phyloP scores from a whole-genome alignment of 371 early-diverging fungal species.

The Actinomucor elegans region DNA sequence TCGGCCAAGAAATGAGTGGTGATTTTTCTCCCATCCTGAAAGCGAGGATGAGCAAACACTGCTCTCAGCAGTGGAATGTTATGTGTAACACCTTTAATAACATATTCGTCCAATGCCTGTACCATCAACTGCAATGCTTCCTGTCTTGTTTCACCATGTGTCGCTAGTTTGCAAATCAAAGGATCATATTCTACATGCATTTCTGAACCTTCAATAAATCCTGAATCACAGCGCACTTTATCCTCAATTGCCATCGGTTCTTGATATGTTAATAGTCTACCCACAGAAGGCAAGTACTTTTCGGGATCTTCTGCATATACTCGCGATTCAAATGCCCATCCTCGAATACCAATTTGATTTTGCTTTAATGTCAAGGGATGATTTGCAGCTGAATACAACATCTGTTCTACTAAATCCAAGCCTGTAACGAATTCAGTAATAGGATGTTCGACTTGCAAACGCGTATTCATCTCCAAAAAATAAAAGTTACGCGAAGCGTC shows the following conservation, averaged over 20 bases:
- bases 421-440: conserved; percentile 95
- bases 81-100: conserved; percentile 94
- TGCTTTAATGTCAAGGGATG: conserved; percentile 58
- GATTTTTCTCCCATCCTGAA: conserved; percentile 69
- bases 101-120: conserved; percentile 84
- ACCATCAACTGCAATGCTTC: conserved; percentile 79
- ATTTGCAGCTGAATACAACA: conserved; percentile 80
- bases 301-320: conserved; percentile 92
- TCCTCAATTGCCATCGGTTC: conserved; percentile 18
- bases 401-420: conserved; percentile 91
- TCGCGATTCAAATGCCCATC: conserved; percentile 87
- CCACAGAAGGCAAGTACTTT: conserved; percentile 90
- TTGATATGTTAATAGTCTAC: conserved; percentile 53
- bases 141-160: conserved; percentile 78
- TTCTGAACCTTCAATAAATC: conserved; percentile 74
- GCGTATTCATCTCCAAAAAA: conserved; percentile 90
- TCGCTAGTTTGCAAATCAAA: conserved; percentile 87
- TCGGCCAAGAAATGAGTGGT: conserved; percentile 90
- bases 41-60: conserved; percentile 79
- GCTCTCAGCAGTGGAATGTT: conserved; percentile 92
- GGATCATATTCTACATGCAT: conserved; percentile 87
- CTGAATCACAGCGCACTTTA: conserved; percentile 43
- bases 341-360: conserved; percentile 63
- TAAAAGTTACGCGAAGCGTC: conserved; percentile 71
- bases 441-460: conserved; percentile 96